Evolutionary conservation across 352 stramenopile species (phyloP).

Genomic region (Globisporangium echinulatum): DNA sequence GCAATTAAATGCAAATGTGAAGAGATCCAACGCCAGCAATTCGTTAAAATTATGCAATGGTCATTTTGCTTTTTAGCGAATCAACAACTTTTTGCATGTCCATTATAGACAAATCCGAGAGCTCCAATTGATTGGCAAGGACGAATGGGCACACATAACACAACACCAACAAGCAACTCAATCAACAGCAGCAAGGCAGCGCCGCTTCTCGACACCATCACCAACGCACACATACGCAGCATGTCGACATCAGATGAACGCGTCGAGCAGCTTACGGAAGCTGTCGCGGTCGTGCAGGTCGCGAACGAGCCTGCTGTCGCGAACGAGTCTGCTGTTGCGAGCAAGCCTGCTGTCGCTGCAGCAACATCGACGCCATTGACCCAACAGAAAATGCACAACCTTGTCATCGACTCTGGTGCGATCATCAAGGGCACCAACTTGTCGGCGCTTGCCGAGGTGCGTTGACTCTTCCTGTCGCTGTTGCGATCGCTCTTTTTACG

Average conservation of each 20-base stretch:
- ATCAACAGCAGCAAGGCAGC: too few species aligned
- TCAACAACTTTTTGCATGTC: too few species aligned
- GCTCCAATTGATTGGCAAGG: too few species aligned
- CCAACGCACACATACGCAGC: too few species aligned
- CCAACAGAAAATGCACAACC: slow-evolving; percentile 65
- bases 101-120: too few species aligned
- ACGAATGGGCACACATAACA: too few species aligned
- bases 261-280: slow-evolving; percentile 5
- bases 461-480: slow-evolving; percentile 3
- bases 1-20: too few species aligned
- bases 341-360: background rate
- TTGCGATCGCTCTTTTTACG: slow-evolving; percentile 5
- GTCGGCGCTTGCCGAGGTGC: slow-evolving; percentile 60
- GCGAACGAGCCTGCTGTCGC: background rate
- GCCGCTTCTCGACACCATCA: too few species aligned
- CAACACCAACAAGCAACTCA: too few species aligned
- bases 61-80: too few species aligned
- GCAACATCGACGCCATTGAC: slow-evolving; percentile 4
- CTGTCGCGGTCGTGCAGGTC: slow-evolving; percentile 5
- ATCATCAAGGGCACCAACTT: slow-evolving; percentile 87
- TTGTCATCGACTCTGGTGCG: slow-evolving; percentile 82
- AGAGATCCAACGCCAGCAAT: too few species aligned
- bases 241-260: slow-evolving; percentile 5
- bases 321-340: background rate
- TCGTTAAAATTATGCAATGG: too few species aligned